phyloP scores from a whole-genome alignment of 2,329 filamentous ascomycete species.

The Epichloe bromicola region DNA sequence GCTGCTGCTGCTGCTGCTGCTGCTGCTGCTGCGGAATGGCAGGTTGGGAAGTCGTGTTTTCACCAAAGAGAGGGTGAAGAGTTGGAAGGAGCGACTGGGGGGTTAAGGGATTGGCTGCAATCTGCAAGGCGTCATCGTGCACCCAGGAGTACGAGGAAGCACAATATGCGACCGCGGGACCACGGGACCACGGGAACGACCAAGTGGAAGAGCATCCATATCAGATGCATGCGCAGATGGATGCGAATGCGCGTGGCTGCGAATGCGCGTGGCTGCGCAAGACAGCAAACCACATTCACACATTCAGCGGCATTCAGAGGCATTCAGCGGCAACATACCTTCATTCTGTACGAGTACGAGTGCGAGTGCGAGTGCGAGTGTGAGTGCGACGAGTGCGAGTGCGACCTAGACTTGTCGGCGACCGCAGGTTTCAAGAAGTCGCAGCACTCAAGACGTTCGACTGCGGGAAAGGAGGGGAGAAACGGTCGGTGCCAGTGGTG shows the following conservation, averaged over 20 bases:
- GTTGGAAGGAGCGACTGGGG: slow-evolving; percentile 7
- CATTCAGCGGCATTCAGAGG: not conserved
- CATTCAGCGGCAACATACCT: slow-evolving; percentile 11
- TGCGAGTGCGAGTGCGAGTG: slow-evolving; percentile 12
- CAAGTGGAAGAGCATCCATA: not conserved
- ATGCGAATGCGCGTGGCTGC: not conserved
- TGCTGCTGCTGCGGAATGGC: not conserved
- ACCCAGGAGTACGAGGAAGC: not conserved
- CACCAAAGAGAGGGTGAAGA: slow-evolving; percentile 4
- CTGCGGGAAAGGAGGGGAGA: not conserved
- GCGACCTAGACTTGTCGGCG: not conserved
- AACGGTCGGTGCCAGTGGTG: not conserved
- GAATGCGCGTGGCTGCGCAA: not conserved
- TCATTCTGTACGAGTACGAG: slow-evolving; percentile 25
- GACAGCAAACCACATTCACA: not conserved
- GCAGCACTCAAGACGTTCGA: not conserved
- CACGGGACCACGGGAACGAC: not conserved
- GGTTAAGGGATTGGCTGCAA: not conserved
- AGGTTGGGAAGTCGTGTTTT: not conserved
- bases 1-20: not conserved
- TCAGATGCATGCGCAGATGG: not conserved
- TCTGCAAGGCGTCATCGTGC: not conserved
- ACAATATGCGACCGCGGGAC: slow-evolving; percentile 1
- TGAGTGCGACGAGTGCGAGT: slow-evolving; percentile 9
- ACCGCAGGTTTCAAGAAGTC: not conserved